Base-by-base conservation (phyloP, 495 filamentous ascomycete genomes). In the Aspergillus panamensis region DNA sequence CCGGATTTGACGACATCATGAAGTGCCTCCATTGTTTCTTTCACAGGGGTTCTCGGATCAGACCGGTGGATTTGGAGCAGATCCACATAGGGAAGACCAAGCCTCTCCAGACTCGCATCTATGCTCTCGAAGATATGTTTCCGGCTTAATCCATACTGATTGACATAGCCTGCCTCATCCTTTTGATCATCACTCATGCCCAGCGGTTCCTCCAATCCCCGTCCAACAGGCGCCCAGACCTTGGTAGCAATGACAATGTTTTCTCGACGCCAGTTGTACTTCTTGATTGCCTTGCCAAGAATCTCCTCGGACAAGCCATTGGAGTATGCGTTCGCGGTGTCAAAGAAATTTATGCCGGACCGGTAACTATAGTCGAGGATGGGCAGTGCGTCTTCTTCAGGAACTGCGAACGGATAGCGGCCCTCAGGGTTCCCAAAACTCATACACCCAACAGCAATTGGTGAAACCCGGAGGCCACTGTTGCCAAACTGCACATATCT, bases 201-300 rank as follows among this genome's bases (percentile, higher is more conserved):
- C n/a, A 73, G 21, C 9, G 63, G 62, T 10, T 59, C 47, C 13
- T 68, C 64, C 12, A 21, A 2, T 5, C 52, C 61, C n/a, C 58
- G 62, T 6, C 68, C 66, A 7, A 73, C 65, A 10, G 66, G 62
- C 12, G 58, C 59, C 55, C 55, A 68, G 57, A 89, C 74, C 75
- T 92, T 92, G 13, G 89, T 91, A 35, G 87, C 87, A 63, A 92
- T 81, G 43, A 92, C 88, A 48, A 91, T 75, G 68, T 86, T 85
- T 65, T 87, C 86, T 8, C 87, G 80, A 47, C 84, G 82, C 88
- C 88, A 74, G 31, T 53, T 58, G 49, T 64, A 73, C 33, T 79
- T 66, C 66, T 77, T 73, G 58, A 83, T 86, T 12, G 69, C 69
- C 30, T 69, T 68, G 58, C 71, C 71, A 5, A 72, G 60, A 29